A percentile compares a stretch with the other conserved stretches of the same genome.
Conservation (phyloP, 2,329 filamentous ascomycete genomes). For the Geosmithia morbida region DNA sequence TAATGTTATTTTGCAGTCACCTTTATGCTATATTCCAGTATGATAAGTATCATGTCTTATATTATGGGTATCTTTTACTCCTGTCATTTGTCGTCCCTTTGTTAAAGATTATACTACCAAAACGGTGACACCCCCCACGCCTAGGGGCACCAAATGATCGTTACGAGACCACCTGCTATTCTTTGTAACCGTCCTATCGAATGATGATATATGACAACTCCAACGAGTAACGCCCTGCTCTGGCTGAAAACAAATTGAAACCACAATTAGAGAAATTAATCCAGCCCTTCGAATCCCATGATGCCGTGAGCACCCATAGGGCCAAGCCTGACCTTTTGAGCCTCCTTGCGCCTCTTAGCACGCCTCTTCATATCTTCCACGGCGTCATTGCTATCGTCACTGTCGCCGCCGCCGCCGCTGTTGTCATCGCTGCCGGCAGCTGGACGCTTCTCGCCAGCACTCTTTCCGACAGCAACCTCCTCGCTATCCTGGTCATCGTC, state of each 20-base stretch:
- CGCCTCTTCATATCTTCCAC: slow-evolving; percentile 26
- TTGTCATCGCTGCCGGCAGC: slow-evolving; percentile 19
- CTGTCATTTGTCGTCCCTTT: too few species aligned
- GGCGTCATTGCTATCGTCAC: slow-evolving; percentile 17
- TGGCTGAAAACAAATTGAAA: background rate
- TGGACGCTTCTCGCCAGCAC: slow-evolving; percentile 7
- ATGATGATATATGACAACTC: background rate
- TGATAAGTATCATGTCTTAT: too few species aligned
- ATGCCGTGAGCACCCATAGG: slow-evolving; percentile 36
- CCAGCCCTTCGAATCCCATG: slow-evolving; percentile 32
- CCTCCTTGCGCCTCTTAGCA: slow-evolving; percentile 27
- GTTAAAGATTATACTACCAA: too few species aligned
- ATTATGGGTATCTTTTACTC: too few species aligned
- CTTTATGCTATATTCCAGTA: too few species aligned
- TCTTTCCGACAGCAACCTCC: slow-evolving; percentile 19
- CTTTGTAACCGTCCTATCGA: background rate
- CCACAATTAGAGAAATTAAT: slow-evolving; percentile 13
- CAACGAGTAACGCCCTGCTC: background rate
- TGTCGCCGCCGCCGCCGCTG: slow-evolving; percentile 34
- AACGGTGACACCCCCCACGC: too few species aligned
- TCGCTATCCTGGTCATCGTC: slow-evolving; percentile 29
- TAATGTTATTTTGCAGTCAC: too few species aligned
- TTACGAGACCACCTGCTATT: background rate
- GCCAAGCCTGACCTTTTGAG: slow-evolving; percentile 26
- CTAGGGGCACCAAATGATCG: too few species aligned